Evolutionary conservation across 1,284 basidiomycete species (phyloP).

Genomic region (Amylostereum areolatum): DNA sequence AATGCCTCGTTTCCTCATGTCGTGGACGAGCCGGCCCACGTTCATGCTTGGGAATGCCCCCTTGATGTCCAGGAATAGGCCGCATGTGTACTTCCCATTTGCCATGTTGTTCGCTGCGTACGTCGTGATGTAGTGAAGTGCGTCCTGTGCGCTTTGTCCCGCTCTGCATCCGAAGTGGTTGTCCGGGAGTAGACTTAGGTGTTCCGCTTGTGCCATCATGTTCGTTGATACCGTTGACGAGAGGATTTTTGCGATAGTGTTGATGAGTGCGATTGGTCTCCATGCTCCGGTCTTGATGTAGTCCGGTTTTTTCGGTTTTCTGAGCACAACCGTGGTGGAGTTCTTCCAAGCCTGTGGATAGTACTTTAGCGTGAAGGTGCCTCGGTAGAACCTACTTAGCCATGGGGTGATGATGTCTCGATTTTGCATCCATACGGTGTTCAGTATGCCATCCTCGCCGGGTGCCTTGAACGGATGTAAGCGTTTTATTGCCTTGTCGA

Average conservation of each 20-base stretch:
- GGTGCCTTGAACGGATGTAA: slow-evolving; percentile 29
- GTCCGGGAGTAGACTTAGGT: slow-evolving; percentile 16
- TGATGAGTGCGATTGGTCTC: slow-evolving; percentile 33
- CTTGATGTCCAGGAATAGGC: slow-evolving; percentile 34
- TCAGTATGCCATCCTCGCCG: slow-evolving; percentile 28
- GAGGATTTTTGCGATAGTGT: slow-evolving; percentile 29
- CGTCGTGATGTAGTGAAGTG: slow-evolving; percentile 25
- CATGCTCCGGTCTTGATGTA: slow-evolving; percentile 30
- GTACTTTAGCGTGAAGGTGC: slow-evolving; percentile 17
- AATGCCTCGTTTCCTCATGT: slow-evolving; percentile 20
- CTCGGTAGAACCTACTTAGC: slow-evolving; percentile 24
- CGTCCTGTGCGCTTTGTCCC: slow-evolving; percentile 29
- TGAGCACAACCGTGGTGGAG: slow-evolving; percentile 27
- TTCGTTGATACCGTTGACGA: slow-evolving; percentile 20
- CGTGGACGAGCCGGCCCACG: slow-evolving; percentile 23
- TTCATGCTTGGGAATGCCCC: slow-evolving; percentile 31
- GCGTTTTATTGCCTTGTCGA: too few species aligned
- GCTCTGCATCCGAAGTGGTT: slow-evolving; percentile 30
- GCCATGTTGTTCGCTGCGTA: slow-evolving; percentile 29
- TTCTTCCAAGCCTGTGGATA: slow-evolving; percentile 28
- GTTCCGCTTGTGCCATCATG: slow-evolving; percentile 16
- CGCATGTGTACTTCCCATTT: slow-evolving; percentile 20
- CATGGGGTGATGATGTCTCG: slow-evolving; percentile 18
- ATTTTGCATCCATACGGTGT: slow-evolving; percentile 25
- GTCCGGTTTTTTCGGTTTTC: slow-evolving; percentile 31